Evolutionary conservation across 768 basidiomycete genomes (phyloP).

Genomic region (Royoungia palumana): DNA sequence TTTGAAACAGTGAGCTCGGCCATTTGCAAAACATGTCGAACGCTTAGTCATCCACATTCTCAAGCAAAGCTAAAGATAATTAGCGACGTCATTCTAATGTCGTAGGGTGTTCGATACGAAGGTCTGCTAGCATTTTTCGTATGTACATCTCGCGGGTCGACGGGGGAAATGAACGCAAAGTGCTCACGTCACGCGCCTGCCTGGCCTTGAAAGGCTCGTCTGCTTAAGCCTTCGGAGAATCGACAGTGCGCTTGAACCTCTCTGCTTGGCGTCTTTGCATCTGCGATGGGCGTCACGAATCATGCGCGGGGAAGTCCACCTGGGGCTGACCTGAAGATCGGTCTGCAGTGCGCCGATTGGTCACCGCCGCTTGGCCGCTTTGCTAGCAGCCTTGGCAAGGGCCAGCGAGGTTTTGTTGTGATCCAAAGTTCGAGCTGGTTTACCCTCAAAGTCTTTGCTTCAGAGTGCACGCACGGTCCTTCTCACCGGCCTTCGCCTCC

Average conservation of each 20-base stretch:
- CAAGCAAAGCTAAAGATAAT: too few relatives aligned
- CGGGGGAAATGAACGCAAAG: neutral
- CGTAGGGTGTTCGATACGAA: too few relatives aligned
- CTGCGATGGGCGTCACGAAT: slow-evolving; percentile 7
- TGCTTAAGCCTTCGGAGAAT: slow-evolving; percentile 14
- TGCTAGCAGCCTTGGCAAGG: slow-evolving; percentile 43
- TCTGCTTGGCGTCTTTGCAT: slow-evolving; percentile 23
- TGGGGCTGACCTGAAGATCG: slow-evolving; percentile 39
- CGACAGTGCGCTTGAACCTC: slow-evolving; percentile 17
- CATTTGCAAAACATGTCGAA: slow-evolving; percentile 15
- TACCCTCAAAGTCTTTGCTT: slow-evolving; percentile 53
- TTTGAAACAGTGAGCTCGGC: slow-evolving; percentile 22
- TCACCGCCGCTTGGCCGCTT: slow-evolving; percentile 45
- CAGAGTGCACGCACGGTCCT: slow-evolving; percentile 50
- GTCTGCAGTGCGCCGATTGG: slow-evolving; percentile 40
- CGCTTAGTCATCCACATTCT: slow-evolving; percentile 23
- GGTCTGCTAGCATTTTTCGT: slow-evolving; percentile 23
- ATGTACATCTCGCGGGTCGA: neutral
- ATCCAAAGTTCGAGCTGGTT: neutral
- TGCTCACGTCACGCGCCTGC: slow-evolving; percentile 22
- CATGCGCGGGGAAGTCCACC: neutral
- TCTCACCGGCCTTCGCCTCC: slow-evolving; percentile 53
- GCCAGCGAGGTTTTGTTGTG: too few relatives aligned
- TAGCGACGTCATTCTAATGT: too few relatives aligned
- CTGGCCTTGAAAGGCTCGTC: slow-evolving; percentile 22